Base-by-base conservation (phyloP, 257 asterid genomes). In the Henckelia pumila region DNA sequence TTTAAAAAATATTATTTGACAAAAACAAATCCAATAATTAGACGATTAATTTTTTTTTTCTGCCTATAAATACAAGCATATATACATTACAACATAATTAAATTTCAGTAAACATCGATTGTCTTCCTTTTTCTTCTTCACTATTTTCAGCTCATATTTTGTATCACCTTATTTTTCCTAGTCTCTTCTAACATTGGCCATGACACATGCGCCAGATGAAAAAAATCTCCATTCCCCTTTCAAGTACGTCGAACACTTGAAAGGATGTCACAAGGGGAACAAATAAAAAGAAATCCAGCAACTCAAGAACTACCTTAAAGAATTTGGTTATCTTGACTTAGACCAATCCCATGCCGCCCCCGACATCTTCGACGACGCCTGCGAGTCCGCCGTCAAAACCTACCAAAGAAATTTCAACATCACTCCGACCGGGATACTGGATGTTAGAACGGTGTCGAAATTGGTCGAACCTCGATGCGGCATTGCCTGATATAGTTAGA, bases 181-280 rank as follows among this genome's bases (percentile, higher is more conserved):
- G 7, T 63, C 3, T 22, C 67, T n/a, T 68, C 64, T 6, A 4
- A 28, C 1, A 69, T 32, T 13, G 20, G 50, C 57, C 56, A 74
- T 56, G 72, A 74, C 57, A 59, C 60, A 53, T 17, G 29, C 10
- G 24, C 69, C 71, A 49, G 44, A 19, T 53, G 23, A 28, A 9
- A 29, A 68, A 65, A 68, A 30, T 30, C 7, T 11, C 13, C 1
- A 74, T 5, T 67, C 76, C 21, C 68, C 77, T 1, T 74, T 81
- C 32, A 82, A 77, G 22, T 82, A 79, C 73, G 67, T 76, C 62
- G 70, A 81, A 14, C 57, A 67, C 7, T 40, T 75, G 57, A 10
- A 75, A 59, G 84, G 84, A 7, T 73, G 66, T 25, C 78, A 67
- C 50, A 75, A 75, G 47, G 86, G 83, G 5, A 64, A 70, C 70